phyloP scores from a whole-genome alignment of 2,329 filamentous ascomycete species.

The Diplocarpon mali region DNA sequence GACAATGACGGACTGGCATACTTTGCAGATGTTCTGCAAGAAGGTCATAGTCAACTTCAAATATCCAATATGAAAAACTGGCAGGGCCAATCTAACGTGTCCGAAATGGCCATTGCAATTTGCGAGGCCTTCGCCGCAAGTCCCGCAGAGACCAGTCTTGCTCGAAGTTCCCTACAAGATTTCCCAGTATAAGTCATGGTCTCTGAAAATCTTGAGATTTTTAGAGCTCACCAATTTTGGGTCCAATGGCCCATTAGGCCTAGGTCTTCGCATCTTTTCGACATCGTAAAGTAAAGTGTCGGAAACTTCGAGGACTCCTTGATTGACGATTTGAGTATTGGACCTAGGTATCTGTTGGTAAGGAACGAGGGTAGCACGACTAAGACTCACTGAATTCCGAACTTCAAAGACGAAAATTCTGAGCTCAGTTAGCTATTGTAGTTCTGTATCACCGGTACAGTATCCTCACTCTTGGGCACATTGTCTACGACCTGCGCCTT shows the following conservation, averaged over 20 bases:
- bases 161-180: constrained; percentile 61
- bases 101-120: constrained; percentile 94
- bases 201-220: background rate
- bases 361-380: background rate
- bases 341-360: constrained; percentile 43
- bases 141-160: constrained; percentile 69
- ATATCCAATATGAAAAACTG: constrained; percentile 93
- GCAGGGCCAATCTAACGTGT: constrained; percentile 79
- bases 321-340: constrained; percentile 88
- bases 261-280: constrained; percentile 63
- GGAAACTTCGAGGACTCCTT: constrained; percentile 90
- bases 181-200: constrained; percentile 7
- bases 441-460: background rate
- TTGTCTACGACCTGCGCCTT: constrained; percentile 56
- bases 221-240: constrained; percentile 49
- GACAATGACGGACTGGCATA: constrained; percentile 22
- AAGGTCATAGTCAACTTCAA: constrained; percentile 87
- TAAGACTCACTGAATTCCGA: constrained; percentile 67
- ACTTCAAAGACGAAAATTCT: constrained; percentile 50
- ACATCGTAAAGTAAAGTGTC: constrained; percentile 90
- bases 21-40: constrained; percentile 90
- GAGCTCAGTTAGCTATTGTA: constrained; percentile 28
- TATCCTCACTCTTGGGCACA: constrained; percentile 14
- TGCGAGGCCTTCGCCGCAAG: constrained; percentile 70
- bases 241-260: constrained; percentile 78